Conservation (phyloP, 1,139 yeast species). For the Taiozyma onychis region DNA sequence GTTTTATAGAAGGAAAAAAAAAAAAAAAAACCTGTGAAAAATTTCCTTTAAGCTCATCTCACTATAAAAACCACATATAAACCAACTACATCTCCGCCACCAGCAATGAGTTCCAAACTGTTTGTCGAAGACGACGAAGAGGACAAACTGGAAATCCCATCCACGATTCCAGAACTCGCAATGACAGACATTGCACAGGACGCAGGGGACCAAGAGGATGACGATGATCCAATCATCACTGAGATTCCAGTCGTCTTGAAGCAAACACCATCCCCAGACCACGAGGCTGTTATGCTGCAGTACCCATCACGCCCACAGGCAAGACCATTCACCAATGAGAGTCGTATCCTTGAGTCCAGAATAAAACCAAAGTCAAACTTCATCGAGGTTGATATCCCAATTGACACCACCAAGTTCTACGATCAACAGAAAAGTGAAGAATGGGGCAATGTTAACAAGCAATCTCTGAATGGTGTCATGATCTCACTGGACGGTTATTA, state of each 20-base stretch:
- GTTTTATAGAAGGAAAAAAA: neutral
- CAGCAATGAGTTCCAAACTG: constrained; percentile 2
- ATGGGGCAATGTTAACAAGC: constrained; percentile 56
- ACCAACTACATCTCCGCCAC: too few species aligned
- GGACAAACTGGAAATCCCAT: neutral
- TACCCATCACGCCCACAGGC: constrained; percentile 64
- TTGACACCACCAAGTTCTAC: constrained; percentile 57
- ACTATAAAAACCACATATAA: too few species aligned
- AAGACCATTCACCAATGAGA: constrained; percentile 38
- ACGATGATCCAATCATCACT: constrained; percentile 72
- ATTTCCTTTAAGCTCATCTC: neutral
- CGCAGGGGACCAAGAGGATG: constrained; percentile 25
- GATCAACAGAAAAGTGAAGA: constrained; percentile 57
- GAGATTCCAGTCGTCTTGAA: constrained; percentile 64
- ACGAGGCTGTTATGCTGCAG: constrained; percentile 46
- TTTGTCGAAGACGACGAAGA: constrained; percentile 11
- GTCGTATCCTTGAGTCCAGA: constrained; percentile 39
- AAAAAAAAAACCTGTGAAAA: constrained; percentile 1
- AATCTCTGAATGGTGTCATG: constrained; percentile 66
- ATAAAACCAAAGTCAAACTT: constrained; percentile 59
- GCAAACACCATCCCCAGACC: constrained; percentile 15
- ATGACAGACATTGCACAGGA: neutral
- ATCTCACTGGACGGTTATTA: constrained; percentile 52
- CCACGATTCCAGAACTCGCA: neutral
- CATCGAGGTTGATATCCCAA: constrained; percentile 62